Percentiles rank a stretch among this genome's conserved stretches.
phyloP scores from a whole-genome alignment of 2,329 filamentous ascomycete species.

The Raffaelea albimanens region DNA sequence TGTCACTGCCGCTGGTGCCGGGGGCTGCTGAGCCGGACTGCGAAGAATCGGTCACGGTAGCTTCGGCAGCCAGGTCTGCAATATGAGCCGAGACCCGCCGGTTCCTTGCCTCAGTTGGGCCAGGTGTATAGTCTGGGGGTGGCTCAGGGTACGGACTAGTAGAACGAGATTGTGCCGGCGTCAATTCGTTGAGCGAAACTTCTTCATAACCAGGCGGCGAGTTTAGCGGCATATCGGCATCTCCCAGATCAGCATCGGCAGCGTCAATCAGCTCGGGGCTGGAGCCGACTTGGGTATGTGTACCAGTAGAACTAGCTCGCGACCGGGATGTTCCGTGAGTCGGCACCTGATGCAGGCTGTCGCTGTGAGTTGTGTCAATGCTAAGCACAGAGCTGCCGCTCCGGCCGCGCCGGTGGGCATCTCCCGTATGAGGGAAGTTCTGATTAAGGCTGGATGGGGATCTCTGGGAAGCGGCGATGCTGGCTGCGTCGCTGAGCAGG shows the following conservation, averaged over 20 bases:
- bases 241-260: constrained; percentile 34
- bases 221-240: constrained; percentile 31
- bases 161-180: constrained; percentile 20
- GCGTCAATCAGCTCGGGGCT: constrained; percentile 41
- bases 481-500: constrained; percentile 62
- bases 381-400: constrained; percentile 49
- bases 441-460: constrained; percentile 17
- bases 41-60: constrained; percentile 1
- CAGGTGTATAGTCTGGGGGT: constrained; percentile 40
- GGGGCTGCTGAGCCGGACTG: neutral
- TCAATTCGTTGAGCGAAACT: constrained; percentile 21
- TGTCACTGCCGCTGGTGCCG: constrained; percentile 1
- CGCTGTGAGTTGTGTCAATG: constrained; percentile 28
- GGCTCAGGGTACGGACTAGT: constrained; percentile 36
- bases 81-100: constrained; percentile 23
- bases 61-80: constrained; percentile 17
- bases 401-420: constrained; percentile 31
- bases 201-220: constrained; percentile 43
- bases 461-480: constrained; percentile 34
- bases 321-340: constrained; percentile 26
- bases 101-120: constrained; percentile 23
- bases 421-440: constrained; percentile 8
- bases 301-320: constrained; percentile 16
- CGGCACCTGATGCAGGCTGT: constrained; percentile 3
- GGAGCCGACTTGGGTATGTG: constrained; percentile 37